Percentiles rank a stretch among this genome's conserved stretches.
These are phyloP conservation scores for Holtermannia corniformis DNA, from an alignment of 768 basidiomycete genomes.

Conservation along the genomic window DNA sequence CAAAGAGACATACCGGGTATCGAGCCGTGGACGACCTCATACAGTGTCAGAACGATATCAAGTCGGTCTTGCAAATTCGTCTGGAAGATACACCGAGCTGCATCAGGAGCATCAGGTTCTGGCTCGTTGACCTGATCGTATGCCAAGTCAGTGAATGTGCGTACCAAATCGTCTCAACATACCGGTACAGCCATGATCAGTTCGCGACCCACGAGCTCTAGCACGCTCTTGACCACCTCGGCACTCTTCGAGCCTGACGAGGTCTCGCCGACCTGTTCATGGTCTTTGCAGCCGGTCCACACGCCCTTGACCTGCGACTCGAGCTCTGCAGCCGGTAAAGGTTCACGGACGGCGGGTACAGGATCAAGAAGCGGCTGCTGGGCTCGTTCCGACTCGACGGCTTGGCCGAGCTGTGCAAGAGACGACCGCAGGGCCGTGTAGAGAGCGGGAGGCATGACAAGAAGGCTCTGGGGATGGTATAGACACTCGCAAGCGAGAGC, in stretches of 20 bases:
- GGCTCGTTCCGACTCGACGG: not conserved
- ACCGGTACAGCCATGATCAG: conserved; percentile 14
- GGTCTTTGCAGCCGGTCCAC: conserved; percentile 5
- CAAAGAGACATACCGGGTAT: conserved; percentile 11
- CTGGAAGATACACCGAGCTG: conserved; percentile 10
- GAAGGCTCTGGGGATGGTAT: too few relatives aligned
- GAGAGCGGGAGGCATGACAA: conserved; percentile 3
- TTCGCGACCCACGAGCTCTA: conserved; percentile 33
- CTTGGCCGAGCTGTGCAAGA: not conserved
- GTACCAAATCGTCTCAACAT: conserved; percentile 12
- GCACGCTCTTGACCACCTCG: conserved; percentile 16
- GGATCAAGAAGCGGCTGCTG: not conserved
- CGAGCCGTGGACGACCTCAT: conserved; percentile 18
- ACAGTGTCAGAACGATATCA: conserved; percentile 29
- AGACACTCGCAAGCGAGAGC: too few relatives aligned
- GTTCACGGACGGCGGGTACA: conserved; percentile 1
- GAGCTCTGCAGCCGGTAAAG: conserved; percentile 10
- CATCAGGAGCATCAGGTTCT: conserved; percentile 6
- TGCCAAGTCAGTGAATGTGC: not conserved
- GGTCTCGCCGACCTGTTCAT: not conserved
- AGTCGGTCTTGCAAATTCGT: conserved; percentile 20
- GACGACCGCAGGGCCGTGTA: conserved; percentile 10
- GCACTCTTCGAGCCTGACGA: not conserved
- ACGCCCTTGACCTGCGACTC: conserved; percentile 1
- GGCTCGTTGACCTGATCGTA: conserved; percentile 1